phyloP scores from a whole-genome alignment of 805 yeast genomes.

The Candida tallmaniae region DNA sequence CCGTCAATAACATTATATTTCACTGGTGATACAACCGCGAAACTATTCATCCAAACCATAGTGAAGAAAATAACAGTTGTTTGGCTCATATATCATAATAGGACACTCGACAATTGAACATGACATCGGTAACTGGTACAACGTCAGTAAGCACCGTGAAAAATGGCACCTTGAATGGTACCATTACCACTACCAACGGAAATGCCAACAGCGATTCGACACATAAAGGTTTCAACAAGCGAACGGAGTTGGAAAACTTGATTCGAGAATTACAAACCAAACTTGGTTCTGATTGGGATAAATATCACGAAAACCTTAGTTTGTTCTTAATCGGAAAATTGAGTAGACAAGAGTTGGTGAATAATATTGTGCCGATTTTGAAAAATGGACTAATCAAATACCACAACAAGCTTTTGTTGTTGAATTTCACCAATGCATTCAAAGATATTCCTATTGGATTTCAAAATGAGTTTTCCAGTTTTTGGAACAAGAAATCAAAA shows the following conservation, averaged over 20 bases:
- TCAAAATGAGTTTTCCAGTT: constrained; percentile 37
- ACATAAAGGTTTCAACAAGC: constrained; percentile 12
- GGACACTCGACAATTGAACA: too few relatives aligned
- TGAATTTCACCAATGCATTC: constrained; percentile 79
- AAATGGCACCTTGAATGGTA: constrained; percentile 3
- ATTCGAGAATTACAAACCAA: constrained; percentile 69
- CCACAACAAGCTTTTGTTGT: constrained; percentile 80
- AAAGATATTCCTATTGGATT: constrained; percentile 67
- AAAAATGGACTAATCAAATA: constrained; percentile 44
- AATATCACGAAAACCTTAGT: constrained; percentile 75
- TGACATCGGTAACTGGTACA: constrained; percentile 3
- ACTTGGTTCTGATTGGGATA: constrained; percentile 81
- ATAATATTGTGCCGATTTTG: constrained; percentile 54
- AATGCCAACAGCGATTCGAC: not conserved
- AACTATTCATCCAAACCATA: too few relatives aligned
- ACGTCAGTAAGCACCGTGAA: constrained; percentile 1
- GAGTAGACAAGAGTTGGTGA: constrained; percentile 68
- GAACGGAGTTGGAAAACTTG: constrained; percentile 39
- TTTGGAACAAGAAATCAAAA: constrained; percentile 47
- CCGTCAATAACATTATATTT: too few relatives aligned
- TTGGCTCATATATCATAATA: too few relatives aligned
- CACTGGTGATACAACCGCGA: too few relatives aligned
- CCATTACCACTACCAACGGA: not conserved
- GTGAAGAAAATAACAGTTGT: too few relatives aligned
- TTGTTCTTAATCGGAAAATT: constrained; percentile 74